phyloP scores from a whole-genome alignment of 23 red algal genomes.

The Chondrus crispus region DNA sequence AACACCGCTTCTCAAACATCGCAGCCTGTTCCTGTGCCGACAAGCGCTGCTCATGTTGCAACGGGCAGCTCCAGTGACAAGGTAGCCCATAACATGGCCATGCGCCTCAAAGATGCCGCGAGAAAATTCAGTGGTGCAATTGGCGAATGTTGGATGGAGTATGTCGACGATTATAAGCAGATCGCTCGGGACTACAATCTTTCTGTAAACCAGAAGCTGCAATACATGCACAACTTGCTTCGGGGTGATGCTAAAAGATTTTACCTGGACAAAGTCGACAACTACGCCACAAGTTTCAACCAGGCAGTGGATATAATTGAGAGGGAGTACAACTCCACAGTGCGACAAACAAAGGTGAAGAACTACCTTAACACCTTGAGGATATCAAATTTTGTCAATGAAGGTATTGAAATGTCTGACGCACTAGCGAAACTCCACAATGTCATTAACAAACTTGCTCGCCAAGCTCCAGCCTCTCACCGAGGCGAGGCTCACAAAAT shows the following conservation, averaged over 20 bases:
- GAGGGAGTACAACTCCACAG: conserved; percentile 5
- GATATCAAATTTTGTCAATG: background rate
- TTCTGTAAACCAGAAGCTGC: background rate
- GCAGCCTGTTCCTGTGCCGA: too few species aligned
- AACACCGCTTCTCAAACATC: too few species aligned
- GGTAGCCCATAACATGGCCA: too few species aligned
- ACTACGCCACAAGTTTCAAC: background rate
- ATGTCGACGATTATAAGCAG: background rate
- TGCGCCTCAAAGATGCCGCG: too few species aligned
- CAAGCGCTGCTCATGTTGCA: too few species aligned
- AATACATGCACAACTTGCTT: background rate
- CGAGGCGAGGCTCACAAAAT: background rate
- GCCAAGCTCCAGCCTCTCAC: background rate
- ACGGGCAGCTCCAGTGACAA: too few species aligned
- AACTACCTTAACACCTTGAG: background rate
- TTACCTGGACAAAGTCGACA: background rate
- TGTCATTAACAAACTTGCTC: background rate
- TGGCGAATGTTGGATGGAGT: background rate
- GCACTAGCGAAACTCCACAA: background rate
- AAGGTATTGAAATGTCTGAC: background rate
- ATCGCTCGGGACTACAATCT: background rate
- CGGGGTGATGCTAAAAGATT: background rate
- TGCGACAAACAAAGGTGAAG: background rate
- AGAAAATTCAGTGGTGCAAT: too few species aligned
- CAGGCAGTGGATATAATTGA: background rate